phyloP scores from a whole-genome alignment of 441 rosid genomes.

The Gossypium lobatum region DNA sequence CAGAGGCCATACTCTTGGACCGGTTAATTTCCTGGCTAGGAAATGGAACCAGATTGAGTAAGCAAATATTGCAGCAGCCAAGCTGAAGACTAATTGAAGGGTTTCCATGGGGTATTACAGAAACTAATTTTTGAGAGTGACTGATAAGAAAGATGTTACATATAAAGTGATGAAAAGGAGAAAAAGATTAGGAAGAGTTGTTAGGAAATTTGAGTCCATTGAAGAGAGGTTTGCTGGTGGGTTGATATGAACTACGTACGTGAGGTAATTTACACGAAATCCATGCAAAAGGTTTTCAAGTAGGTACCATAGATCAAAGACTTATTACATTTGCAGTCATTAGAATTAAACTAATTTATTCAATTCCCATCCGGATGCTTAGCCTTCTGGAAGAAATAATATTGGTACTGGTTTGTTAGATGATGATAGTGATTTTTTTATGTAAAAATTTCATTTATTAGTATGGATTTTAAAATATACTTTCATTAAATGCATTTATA shows the following conservation, averaged over 20 bases:
- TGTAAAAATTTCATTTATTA: too few species aligned
- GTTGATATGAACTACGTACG: slow-evolving; percentile 34
- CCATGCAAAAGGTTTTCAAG: slow-evolving; percentile 9
- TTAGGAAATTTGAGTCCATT: slow-evolving; percentile 30
- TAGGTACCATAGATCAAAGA: not conserved
- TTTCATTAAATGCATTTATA: too few species aligned
- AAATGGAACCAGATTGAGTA: slow-evolving; percentile 80
- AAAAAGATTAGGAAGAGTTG: slow-evolving; percentile 49
- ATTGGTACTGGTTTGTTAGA: too few species aligned
- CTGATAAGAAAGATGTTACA: slow-evolving; percentile 16
- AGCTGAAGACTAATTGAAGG: slow-evolving; percentile 22
- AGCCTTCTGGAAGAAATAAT: not conserved
- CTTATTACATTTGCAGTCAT: not conserved
- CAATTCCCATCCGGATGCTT: not conserved
- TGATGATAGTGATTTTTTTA: too few species aligned
- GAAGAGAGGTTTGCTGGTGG: slow-evolving; percentile 15
- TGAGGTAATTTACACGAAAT: slow-evolving; percentile 22
- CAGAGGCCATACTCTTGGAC: slow-evolving; percentile 64
- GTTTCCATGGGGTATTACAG: slow-evolving; percentile 36
- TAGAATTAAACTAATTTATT: not conserved
- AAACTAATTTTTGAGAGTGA: slow-evolving; percentile 15
- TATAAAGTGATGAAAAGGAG: slow-evolving; percentile 21
- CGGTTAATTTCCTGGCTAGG: slow-evolving; percentile 55
- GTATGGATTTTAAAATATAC: too few species aligned
- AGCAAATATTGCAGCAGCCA: slow-evolving; percentile 33